Conservation (phyloP, 108 stramenopile genomes). For the Tribonema minus region DNA sequence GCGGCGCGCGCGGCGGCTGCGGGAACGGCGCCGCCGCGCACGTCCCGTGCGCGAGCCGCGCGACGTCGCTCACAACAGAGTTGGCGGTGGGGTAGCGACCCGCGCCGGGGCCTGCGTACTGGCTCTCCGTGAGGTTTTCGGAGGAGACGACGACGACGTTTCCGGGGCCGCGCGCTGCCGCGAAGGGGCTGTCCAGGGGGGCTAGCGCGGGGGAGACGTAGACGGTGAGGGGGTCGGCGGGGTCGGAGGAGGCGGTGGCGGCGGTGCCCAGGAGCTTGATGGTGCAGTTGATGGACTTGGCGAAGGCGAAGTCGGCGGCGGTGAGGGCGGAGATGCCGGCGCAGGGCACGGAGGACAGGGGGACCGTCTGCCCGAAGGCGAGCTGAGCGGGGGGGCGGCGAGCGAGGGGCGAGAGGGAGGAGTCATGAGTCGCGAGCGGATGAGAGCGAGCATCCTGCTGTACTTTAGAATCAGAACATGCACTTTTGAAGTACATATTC, state of each 20-base stretch:
- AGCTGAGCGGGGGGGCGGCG: conserved; percentile 24
- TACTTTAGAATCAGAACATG: too few species aligned
- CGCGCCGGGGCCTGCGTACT: conserved; percentile 76
- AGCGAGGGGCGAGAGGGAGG: neutral
- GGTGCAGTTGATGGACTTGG: conserved; percentile 67
- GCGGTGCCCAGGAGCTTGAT: conserved; percentile 87
- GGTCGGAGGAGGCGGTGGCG: conserved; percentile 44
- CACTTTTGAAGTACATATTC: too few species aligned
- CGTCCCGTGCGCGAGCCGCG: conserved; percentile 62
- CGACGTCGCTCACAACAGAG: conserved; percentile 79
- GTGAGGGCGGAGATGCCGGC: conserved; percentile 73
- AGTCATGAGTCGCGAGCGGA: too few species aligned
- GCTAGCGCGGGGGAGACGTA: conserved; percentile 76
- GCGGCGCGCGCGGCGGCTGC: neutral
- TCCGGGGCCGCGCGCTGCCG: conserved; percentile 62
- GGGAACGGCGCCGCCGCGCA: conserved; percentile 4
- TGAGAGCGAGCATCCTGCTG: too few species aligned
- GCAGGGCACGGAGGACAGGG: conserved; percentile 62
- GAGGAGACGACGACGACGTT: conserved; percentile 65
- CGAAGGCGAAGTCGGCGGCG: conserved; percentile 68
- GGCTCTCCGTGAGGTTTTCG: conserved; percentile 66
- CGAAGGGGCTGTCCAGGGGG: conserved; percentile 63
- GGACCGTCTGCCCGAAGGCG: conserved; percentile 73
- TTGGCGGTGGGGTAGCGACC: conserved; percentile 92
- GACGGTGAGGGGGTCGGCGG: conserved; percentile 61